A percentile compares a stretch with the other conserved stretches of the same genome.
Evolutionary conservation across 192 early-diverging fungal species (phyloP).

Genomic region (Entrophospora sp.): DNA sequence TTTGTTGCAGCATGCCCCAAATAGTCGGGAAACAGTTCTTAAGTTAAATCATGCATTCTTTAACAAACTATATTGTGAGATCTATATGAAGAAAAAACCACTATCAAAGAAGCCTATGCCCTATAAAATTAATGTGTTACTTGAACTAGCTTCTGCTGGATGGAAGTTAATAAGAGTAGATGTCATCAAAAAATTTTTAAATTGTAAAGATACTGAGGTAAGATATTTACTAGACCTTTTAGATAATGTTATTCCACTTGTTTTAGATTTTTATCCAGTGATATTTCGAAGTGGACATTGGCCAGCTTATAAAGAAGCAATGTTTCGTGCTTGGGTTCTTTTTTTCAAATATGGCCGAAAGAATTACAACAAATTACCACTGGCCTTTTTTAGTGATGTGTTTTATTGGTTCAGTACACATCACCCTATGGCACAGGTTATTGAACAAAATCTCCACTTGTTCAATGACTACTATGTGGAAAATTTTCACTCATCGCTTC

Average conservation of each 20-base stretch:
- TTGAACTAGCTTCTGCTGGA: no score
- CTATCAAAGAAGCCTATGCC: no score
- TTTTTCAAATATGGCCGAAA: not conserved
- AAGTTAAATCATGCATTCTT: no score
- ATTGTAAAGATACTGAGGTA: not conserved
- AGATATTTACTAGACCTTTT: not conserved
- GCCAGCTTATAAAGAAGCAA: not conserved
- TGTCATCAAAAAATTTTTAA: no score
- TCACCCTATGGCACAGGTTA: not conserved
- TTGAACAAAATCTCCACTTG: not conserved
- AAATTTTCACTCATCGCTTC: constrained; percentile 4
- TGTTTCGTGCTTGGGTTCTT: constrained; percentile 7
- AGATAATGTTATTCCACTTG: not conserved
- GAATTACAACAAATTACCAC: constrained; percentile 11
- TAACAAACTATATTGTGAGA: no score
- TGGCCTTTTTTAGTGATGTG: constrained; percentile 12
- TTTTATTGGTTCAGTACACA: not conserved
- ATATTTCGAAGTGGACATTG: constrained; percentile 2
- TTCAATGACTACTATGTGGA: constrained; percentile 9
- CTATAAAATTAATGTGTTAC: no score
- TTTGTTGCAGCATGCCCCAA: no score
- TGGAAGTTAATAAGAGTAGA: no score
- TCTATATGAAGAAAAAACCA: no score
- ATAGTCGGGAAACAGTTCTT: no score
- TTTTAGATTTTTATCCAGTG: constrained; percentile 12